Base-by-base conservation (phyloP, 768 basidiomycete species). In the Tricholoma hemisulphureum region DNA sequence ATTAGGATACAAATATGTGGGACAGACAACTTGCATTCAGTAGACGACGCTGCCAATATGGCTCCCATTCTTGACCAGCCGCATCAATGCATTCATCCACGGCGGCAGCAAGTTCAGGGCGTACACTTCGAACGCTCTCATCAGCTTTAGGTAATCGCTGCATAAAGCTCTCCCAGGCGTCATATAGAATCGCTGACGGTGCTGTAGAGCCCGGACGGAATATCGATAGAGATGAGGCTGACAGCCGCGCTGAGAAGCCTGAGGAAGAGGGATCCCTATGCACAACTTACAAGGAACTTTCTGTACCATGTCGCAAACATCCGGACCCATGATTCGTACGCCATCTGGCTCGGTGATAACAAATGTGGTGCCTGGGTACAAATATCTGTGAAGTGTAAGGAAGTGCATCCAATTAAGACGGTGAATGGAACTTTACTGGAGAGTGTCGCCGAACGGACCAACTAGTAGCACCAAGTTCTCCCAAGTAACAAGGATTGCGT, bases 201-300 rank as follows among this genome's bases (percentile, higher is more conserved):
- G 93, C 88, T 0, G 89, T 90, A 7, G 97, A 98, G 10, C 95
- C 96, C 26, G 97, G 97, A 35, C 86, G 83, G 72, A 98, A 96
- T 29, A 97, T 86, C 1, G 91, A 89, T 32, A 90, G 71, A 1
- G 88, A 85, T 0, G 93, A 88, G 31, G 82, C 93, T 93, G 65
- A 6, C 50, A 43, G n/a, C 45, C 21, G 31, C 1, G 16, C 37
- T 35, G 35, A 35, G 28, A 18, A 53, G 16, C 50, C 3, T 43
- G 9, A 16, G n/a, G 10, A 57, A 52, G 16, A 37, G 46, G 14
- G 4, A 53, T 24, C 14, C n/a, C n/a, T n/a, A n/a, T n/a, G 58
- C 61, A 24, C 39, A 6, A 63, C 83, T 50, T 64, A 95, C 94
- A 78, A 23, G 96, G 94, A 1, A 98, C 97, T 75, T 95, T 96